These are phyloP conservation scores for Tuctoria greenei DNA, from an alignment of 176 grass and related monocot species.

Conservation along the genomic window DNA sequence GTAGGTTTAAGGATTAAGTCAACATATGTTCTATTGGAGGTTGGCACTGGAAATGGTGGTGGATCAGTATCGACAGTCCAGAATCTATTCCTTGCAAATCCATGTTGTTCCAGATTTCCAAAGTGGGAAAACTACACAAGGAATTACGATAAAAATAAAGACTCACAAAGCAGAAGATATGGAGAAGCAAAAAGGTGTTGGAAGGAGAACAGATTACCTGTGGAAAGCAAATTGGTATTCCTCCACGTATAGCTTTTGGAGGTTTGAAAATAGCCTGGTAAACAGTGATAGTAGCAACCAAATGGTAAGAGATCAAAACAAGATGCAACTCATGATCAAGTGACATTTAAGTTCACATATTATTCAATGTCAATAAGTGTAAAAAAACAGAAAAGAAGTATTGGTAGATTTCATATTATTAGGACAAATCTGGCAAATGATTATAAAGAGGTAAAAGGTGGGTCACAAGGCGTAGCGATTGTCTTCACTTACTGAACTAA, in stretches of 20 bases:
- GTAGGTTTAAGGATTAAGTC: conserved; percentile 80
- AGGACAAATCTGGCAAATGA: background rate
- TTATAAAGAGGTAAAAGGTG: background rate
- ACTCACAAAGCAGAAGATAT: conserved; percentile 26
- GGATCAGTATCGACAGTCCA: conserved; percentile 66
- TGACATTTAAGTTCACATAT: conserved; percentile 4
- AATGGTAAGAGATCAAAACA: conserved; percentile 23
- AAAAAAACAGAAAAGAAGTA: conserved; percentile 26
- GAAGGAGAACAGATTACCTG: conserved; percentile 45
- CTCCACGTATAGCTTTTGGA: conserved; percentile 81
- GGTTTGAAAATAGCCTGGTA: conserved; percentile 76
- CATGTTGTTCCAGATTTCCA: conserved; percentile 68
- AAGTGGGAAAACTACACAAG: conserved; percentile 73
- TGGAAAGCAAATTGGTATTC: conserved; percentile 90
- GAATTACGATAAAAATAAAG: conserved; percentile 39
- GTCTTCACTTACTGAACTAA: conserved; percentile 4
- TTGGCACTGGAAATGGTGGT: conserved; percentile 64
- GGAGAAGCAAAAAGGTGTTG: conserved; percentile 18
- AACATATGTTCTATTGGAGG: conserved; percentile 51
- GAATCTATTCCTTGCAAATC: conserved; percentile 85
- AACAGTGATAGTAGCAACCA: conserved; percentile 28
- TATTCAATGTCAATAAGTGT: conserved; percentile 13
- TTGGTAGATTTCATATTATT: background rate
- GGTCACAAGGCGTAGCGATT: background rate
- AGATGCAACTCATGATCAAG: background rate